These are phyloP conservation scores for Vigna trinervia DNA, from an alignment of 306 rosid species.

Conservation along the genomic window DNA sequence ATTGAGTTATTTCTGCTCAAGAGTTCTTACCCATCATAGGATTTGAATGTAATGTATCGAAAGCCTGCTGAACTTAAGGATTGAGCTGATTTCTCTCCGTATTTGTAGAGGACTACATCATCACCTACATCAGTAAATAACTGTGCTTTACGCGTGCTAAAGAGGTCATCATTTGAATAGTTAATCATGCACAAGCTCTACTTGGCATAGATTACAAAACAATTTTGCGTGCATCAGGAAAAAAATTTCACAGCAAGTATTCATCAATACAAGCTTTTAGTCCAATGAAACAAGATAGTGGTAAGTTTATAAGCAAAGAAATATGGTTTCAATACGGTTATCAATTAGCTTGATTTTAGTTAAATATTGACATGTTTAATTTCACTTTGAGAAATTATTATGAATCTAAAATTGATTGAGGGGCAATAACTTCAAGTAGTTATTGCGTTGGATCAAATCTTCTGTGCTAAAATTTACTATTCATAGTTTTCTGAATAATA, in stretches of 20 bases:
- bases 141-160: too few relatives aligned
- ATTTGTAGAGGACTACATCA: conserved; percentile 66
- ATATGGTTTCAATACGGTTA: neutral
- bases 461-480: too few relatives aligned
- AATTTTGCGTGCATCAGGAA: neutral
- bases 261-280: neutral
- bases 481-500: too few relatives aligned
- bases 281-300: neutral
- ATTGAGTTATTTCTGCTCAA: neutral
- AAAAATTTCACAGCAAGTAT: neutral
- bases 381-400: too few relatives aligned
- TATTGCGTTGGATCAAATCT: too few relatives aligned
- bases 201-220: neutral
- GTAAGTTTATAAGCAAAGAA: neutral
- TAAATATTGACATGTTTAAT: too few relatives aligned
- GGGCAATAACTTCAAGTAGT: too few relatives aligned
- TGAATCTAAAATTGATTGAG: too few relatives aligned
- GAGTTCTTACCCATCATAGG: conserved; percentile 79
- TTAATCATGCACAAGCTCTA: neutral
- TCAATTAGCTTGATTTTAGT: too few relatives aligned
- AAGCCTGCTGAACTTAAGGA: conserved; percentile 80
- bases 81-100: conserved; percentile 82
- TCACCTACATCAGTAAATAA: conserved; percentile 48
- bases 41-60: conserved; percentile 65
- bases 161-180: too few relatives aligned